phyloP scores from a whole-genome alignment of 169 alveolate genomes.

The Perkinsus olseni region DNA sequence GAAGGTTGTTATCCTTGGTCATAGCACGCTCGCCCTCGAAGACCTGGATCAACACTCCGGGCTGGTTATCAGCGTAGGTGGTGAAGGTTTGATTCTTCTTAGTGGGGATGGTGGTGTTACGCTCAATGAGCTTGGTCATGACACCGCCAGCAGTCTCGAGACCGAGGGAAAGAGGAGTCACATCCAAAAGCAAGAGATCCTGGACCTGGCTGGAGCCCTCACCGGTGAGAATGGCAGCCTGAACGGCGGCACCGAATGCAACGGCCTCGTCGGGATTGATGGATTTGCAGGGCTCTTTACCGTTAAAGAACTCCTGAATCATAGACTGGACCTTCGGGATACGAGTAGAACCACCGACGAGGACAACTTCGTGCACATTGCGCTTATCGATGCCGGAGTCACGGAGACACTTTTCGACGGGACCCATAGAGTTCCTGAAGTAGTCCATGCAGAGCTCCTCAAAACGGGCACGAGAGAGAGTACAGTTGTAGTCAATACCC shows the following conservation, averaged over 20 bases:
- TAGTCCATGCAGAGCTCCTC: constrained; percentile 91
- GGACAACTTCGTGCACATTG: constrained; percentile 87
- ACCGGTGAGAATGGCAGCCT: constrained; percentile 77
- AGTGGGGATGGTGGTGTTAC: constrained; percentile 89
- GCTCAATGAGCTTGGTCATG: constrained; percentile 77
- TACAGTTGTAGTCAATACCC: constrained; percentile 85
- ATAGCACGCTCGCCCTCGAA: constrained; percentile 90
- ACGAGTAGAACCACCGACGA: constrained; percentile 96
- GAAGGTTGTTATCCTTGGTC: constrained; percentile 86
- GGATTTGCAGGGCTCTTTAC: constrained; percentile 80
- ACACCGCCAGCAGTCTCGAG: constrained; percentile 93
- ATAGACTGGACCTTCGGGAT: constrained; percentile 87
- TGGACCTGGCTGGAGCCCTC: constrained; percentile 77
- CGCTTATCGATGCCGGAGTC: constrained; percentile 87
- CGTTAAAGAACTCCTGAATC: constrained; percentile 82
- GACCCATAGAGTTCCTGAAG: constrained; percentile 88
- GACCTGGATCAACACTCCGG: constrained; percentile 83
- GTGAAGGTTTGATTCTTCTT: constrained; percentile 87
- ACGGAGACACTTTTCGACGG: constrained; percentile 90
- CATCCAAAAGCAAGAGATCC: constrained; percentile 65
- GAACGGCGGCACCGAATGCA: constrained; percentile 90
- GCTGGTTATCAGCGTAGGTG: constrained; percentile 85
- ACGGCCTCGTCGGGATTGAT: constrained; percentile 92
- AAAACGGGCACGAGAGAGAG: constrained; percentile 91
- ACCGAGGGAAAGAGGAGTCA: constrained; percentile 86